These are phyloP conservation scores for Cyphellophora europaea DNA, from an alignment of 2,329 filamentous ascomycete genomes.

Conservation along the genomic window DNA sequence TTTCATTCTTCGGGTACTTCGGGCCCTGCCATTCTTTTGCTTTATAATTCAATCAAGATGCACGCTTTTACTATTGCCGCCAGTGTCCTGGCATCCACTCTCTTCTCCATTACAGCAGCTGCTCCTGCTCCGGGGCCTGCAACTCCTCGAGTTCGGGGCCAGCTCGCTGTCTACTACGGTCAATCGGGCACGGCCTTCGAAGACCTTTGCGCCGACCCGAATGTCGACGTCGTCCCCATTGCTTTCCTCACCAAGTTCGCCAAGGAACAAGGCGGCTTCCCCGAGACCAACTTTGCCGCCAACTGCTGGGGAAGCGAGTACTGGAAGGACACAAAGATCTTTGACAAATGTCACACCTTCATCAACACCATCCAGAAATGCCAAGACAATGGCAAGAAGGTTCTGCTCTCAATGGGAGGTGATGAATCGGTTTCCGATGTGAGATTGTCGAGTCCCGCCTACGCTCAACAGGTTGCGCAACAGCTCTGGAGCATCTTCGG, in stretches of 20 bases:
- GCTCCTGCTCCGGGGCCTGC: not conserved
- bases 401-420: conserved; percentile 63
- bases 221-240: conserved; percentile 47
- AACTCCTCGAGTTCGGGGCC: not conserved
- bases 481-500: conserved; percentile 65
- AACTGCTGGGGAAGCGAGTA: conserved; percentile 38
- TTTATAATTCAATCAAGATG: conserved; percentile 1
- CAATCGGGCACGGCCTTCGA: not conserved
- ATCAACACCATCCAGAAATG: conserved; percentile 44
- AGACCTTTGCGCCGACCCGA: conserved; percentile 39
- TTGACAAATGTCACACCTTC: conserved; percentile 35
- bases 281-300: conserved; percentile 48
- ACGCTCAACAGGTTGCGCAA: conserved; percentile 48
- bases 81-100: conserved; percentile 1
- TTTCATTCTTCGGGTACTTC: not conserved
- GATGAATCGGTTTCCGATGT: conserved; percentile 53
- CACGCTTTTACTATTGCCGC: not conserved
- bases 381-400: conserved; percentile 58
- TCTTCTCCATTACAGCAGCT: not conserved
- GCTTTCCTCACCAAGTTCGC: conserved; percentile 49
- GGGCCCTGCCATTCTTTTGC: not conserved
- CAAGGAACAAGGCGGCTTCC: conserved; percentile 35
- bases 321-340: conserved; percentile 29
- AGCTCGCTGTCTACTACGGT: not conserved
- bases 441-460: conserved; percentile 47